A percentile compares a stretch with the other conserved stretches of the same genome.
Evolutionary conservation across 768 basidiomycete genomes (phyloP).

Genomic region (Tricholoma matsutake): DNA sequence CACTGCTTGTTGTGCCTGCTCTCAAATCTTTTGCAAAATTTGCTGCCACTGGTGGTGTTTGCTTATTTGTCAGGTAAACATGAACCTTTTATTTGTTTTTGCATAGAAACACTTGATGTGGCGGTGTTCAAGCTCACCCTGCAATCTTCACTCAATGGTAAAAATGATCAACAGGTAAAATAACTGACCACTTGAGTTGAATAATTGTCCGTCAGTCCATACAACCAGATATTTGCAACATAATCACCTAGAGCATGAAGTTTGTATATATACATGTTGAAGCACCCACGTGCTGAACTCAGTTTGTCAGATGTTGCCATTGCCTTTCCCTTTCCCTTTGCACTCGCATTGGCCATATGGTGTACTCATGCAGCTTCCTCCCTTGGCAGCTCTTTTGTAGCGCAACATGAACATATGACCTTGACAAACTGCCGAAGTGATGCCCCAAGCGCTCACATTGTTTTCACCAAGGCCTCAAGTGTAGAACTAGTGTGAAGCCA

Average conservation of each 20-base stretch:
- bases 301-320: background rate
- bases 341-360: background rate
- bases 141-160: background rate
- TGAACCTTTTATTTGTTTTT: slow-evolving; percentile 1
- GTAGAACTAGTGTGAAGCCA: slow-evolving; percentile 8
- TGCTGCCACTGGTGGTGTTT: background rate
- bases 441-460: background rate
- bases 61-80: background rate
- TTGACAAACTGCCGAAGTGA: slow-evolving; percentile 2
- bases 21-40: background rate
- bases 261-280: slow-evolving; percentile 8
- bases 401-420: background rate
- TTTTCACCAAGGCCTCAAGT: slow-evolving; percentile 2
- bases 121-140: slow-evolving; percentile 13
- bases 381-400: slow-evolving; percentile 6
- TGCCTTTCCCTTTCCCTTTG: too few species aligned
- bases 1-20: background rate
- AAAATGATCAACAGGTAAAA: background rate
- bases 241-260: slow-evolving; percentile 13
- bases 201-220: slow-evolving; percentile 13
- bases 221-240: slow-evolving; percentile 4
- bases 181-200: slow-evolving; percentile 11
- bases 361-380: slow-evolving; percentile 4
- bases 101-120: slow-evolving; percentile 4
- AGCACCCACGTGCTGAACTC: background rate